These are phyloP conservation scores for Phtheirospermum japonicum DNA, from an alignment of 257 asterid species.

Conservation along the genomic window DNA sequence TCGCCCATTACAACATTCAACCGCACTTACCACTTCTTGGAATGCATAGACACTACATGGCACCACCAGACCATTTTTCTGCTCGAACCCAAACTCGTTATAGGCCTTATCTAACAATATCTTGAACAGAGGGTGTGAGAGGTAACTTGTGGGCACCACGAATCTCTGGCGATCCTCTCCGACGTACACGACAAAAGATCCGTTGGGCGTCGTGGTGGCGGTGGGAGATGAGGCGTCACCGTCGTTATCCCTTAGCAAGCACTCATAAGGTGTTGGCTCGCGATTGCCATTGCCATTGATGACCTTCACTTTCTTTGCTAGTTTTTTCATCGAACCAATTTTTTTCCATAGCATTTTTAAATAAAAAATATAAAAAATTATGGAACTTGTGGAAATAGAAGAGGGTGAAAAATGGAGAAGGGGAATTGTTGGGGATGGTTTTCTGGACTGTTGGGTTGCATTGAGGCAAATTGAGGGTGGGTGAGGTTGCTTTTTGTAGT, in stretches of 20 bases:
- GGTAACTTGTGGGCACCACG: conserved; percentile 64
- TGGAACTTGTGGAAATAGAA: neutral
- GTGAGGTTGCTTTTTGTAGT: conserved; percentile 38
- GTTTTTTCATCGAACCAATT: conserved; percentile 67
- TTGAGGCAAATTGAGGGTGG: conserved; percentile 21
- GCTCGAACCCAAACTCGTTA: conserved; percentile 65
- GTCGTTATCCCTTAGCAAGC: conserved; percentile 36
- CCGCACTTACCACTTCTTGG: conserved; percentile 60
- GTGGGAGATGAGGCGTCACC: conserved; percentile 14
- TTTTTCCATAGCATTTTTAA: conserved; percentile 51
- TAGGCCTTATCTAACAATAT: conserved; percentile 76
- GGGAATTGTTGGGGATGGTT: neutral
- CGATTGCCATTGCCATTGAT: conserved; percentile 1
- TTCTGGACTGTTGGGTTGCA: conserved; percentile 27
- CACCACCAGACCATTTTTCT: conserved; percentile 52
- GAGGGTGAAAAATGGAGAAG: neutral
- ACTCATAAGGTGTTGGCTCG: conserved; percentile 32
- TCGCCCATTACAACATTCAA: conserved; percentile 56
- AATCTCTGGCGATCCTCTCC: conserved; percentile 72
- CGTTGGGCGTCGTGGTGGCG: conserved; percentile 43
- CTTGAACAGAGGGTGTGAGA: conserved; percentile 80
- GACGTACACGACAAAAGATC: conserved; percentile 62
- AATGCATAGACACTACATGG: conserved; percentile 73
- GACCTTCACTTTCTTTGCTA: conserved; percentile 52
- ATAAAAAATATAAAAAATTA: too few species aligned